These are phyloP conservation scores for Nakazawaea holstii DNA, from an alignment of 805 yeast species.

Conservation along the genomic window DNA sequence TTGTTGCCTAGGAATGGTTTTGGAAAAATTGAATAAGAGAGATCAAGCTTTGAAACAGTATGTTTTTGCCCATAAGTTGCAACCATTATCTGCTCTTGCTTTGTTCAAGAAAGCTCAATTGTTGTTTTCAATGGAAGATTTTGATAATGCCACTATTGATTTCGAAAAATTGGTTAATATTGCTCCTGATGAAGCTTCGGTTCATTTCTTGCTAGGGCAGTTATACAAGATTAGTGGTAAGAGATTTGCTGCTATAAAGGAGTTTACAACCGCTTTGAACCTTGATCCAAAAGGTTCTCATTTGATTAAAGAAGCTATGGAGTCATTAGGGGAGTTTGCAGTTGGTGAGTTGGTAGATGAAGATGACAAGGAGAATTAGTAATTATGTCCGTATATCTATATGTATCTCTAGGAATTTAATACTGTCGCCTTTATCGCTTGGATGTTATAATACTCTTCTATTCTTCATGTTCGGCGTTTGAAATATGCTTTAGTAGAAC, in stretches of 20 bases:
- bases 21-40: constrained; percentile 67
- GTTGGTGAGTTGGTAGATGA: constrained; percentile 3
- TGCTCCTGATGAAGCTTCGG: constrained; percentile 94
- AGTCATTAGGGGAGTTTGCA: constrained; percentile 27
- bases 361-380: constrained; percentile 2
- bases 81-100: constrained; percentile 82
- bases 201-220: constrained; percentile 85
- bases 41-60: constrained; percentile 77
- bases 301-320: constrained; percentile 79
- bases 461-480: neutral
- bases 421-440: too few relatives aligned
- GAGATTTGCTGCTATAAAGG: constrained; percentile 72
- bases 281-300: constrained; percentile 91
- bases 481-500: neutral
- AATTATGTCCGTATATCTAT: neutral
- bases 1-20: constrained; percentile 91
- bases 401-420: too few relatives aligned
- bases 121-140: constrained; percentile 64
- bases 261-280: constrained; percentile 83
- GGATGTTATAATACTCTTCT: too few relatives aligned
- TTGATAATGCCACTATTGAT: constrained; percentile 64
- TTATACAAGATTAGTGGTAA: constrained; percentile 72
- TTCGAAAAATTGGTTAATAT: constrained; percentile 67
- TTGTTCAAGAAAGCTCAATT: constrained; percentile 85
- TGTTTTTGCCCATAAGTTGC: constrained; percentile 75